A percentile compares a stretch with the other conserved stretches of the same genome.
phyloP scores from a whole-genome alignment of 805 yeast species.

The Torulaspora quercuum region DNA sequence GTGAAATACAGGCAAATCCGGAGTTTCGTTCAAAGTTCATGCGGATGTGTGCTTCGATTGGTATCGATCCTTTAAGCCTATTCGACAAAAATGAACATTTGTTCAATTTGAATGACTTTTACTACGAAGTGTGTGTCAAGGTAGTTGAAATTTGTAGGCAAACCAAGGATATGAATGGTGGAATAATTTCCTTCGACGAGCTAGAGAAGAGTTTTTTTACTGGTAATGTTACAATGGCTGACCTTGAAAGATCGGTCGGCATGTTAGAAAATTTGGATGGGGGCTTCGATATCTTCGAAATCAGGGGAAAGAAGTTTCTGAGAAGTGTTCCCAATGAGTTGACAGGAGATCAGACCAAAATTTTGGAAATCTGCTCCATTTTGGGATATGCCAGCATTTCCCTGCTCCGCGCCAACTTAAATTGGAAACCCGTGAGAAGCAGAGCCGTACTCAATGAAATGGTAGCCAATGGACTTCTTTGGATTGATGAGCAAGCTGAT shows the following conservation, averaged over 20 bases:
- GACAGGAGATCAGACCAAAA: slow-evolving; percentile 62
- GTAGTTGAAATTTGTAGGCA: slow-evolving; percentile 72
- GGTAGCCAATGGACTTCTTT: slow-evolving; percentile 76
- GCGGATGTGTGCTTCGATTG: slow-evolving; percentile 71
- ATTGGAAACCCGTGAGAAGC: slow-evolving; percentile 67
- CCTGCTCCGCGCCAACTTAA: slow-evolving; percentile 66
- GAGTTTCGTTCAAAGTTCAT: slow-evolving; percentile 69
- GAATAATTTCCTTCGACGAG: slow-evolving; percentile 63
- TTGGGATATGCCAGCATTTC: slow-evolving; percentile 69
- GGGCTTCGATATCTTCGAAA: slow-evolving; percentile 61
- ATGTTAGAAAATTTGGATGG: slow-evolving; percentile 58
- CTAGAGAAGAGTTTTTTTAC: slow-evolving; percentile 37
- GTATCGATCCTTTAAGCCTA: slow-evolving; percentile 71
- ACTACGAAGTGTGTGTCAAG: slow-evolving; percentile 65
- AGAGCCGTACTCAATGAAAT: slow-evolving; percentile 66
- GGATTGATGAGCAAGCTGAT: slow-evolving; percentile 66
- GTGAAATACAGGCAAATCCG: slow-evolving; percentile 60
- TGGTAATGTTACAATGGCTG: slow-evolving; percentile 41
- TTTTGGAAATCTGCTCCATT: slow-evolving; percentile 72
- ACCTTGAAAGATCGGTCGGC: slow-evolving; percentile 54
- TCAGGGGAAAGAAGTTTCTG: slow-evolving; percentile 52
- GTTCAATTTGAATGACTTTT: slow-evolving; percentile 46
- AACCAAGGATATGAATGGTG: slow-evolving; percentile 76
- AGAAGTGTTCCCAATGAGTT: slow-evolving; percentile 62
- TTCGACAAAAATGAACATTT: slow-evolving; percentile 35